Conservation (phyloP, 2,329 filamentous ascomycete species). For the Parafenestella ontariensis region DNA sequence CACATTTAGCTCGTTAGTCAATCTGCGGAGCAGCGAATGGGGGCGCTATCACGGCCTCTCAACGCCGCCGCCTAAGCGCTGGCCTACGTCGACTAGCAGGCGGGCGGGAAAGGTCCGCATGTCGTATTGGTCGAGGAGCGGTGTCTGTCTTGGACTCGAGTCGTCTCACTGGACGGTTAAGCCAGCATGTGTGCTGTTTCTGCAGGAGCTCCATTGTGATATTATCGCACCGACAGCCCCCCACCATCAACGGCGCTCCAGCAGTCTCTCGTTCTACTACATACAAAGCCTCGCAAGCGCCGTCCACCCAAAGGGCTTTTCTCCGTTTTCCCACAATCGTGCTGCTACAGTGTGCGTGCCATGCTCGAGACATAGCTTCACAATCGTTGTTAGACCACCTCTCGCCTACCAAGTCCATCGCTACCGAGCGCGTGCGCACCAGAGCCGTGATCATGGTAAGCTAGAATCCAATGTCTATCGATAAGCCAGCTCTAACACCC, state of each 20-base stretch:
- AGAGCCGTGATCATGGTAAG: slow-evolving; percentile 47
- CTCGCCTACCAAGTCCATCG: slow-evolving; percentile 20
- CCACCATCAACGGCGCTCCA: slow-evolving; percentile 39
- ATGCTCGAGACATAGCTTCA: slow-evolving; percentile 35
- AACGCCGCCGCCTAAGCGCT: slow-evolving; percentile 45
- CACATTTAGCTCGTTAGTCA: slow-evolving; percentile 27
- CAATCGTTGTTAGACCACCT: slow-evolving; percentile 30
- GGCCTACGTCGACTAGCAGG: slow-evolving; percentile 33
- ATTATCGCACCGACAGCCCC: slow-evolving; percentile 41
- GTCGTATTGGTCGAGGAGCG: slow-evolving; percentile 38
- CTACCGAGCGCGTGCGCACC: slow-evolving; percentile 26
- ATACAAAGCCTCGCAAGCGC: slow-evolving; percentile 54
- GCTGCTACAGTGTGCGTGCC: slow-evolving; percentile 40
- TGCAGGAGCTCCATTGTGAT: slow-evolving; percentile 40
- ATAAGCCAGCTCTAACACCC: slow-evolving; percentile 27
- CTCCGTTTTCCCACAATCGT: slow-evolving; percentile 44
- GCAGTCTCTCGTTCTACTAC: too few species aligned
- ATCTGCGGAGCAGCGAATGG: slow-evolving; percentile 38
- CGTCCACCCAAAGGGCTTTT: slow-evolving; percentile 51
- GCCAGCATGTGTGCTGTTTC: slow-evolving; percentile 42
- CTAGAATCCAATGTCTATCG: slow-evolving; percentile 7
- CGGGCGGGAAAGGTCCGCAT: slow-evolving; percentile 34
- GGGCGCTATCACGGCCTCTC: slow-evolving; percentile 32
- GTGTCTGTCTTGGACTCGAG: slow-evolving; percentile 28
- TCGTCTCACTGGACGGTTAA: slow-evolving; percentile 37